Base-by-base conservation (phyloP, 2,329 filamentous ascomycete genomes). In the Thermomyces lanuginosus region DNA sequence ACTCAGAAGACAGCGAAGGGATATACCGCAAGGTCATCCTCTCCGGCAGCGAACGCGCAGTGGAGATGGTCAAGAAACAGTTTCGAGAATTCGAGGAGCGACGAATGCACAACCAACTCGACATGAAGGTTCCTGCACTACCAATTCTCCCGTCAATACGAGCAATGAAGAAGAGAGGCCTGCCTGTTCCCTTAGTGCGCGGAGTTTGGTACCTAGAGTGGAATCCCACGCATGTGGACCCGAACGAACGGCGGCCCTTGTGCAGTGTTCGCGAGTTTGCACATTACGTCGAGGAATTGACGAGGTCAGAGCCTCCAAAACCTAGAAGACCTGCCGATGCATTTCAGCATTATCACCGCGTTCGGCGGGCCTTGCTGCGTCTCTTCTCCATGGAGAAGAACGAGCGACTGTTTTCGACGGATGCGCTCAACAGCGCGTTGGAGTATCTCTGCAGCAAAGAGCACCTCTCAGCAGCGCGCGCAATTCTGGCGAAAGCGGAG, bases 401-500 rank as follows among this genome's bases (percentile, higher is more conserved):
- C 28, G 33, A 37, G 27, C 38, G 39, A 5, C 40, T 42, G 9
- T 33, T 60, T 8, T 59, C 56, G 6, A 47, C 49, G n/a, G 39
- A 45, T 12, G 55, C 58, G n/a, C 43, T 54, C 30, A 59, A 60
- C 31, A 35, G 30, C 8, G 53, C 55, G 6, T 37, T 62, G 22
- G 35, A 34, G 11, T 62, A 43, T 31, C 44, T 60, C 21, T 44
- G 49, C 30, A 36, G 45, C 4, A 32, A 46, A 22, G 44, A 51
- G 17, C 41, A 43, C 16, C 39, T 55, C 13, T 24, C 31, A 3
- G 34, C 41, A 26, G 48, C 50, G 8, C 46, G 46, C 18, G 18
- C 30, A 2, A 34, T 62, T 5, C 52, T 59, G 25, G 34, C 42
- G 9, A 39, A 29, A 9, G 46, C 51, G 31, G 46, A 55, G 26